Percentiles rank a stretch among this genome's conserved stretches.
Conservation (phyloP, 768 basidiomycete species). For the Macrolepiota albuminosa region DNA sequence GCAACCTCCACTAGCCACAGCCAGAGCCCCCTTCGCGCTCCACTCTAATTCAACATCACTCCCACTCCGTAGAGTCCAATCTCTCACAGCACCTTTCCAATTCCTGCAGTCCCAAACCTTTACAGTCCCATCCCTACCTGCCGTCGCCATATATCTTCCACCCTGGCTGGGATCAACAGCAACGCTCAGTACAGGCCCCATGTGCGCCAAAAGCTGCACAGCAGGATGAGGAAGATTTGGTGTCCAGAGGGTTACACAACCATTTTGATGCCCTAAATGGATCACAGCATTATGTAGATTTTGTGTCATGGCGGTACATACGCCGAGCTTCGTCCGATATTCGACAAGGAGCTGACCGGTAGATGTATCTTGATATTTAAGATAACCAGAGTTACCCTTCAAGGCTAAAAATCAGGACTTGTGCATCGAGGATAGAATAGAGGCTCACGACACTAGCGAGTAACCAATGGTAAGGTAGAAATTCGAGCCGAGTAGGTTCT, state of each 20-base stretch:
- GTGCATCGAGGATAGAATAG: neutral
- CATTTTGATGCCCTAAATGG: conserved; percentile 92
- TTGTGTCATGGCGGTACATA: conserved; percentile 82
- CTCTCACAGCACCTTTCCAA: conserved; percentile 85
- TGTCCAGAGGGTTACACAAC: conserved; percentile 94
- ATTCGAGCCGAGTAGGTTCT: conserved; percentile 87
- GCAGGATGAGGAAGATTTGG: conserved; percentile 91
- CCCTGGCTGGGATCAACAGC: conserved; percentile 81
- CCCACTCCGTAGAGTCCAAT: conserved; percentile 68
- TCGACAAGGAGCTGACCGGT: conserved; percentile 84
- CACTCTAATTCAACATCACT: conserved; percentile 67
- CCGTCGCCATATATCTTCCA: conserved; percentile 88
- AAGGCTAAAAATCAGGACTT: neutral
- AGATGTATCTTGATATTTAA: conserved; percentile 97
- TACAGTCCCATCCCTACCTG: conserved; percentile 82
- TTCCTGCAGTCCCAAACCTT: conserved; percentile 98
- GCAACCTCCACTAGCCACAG: conserved; percentile 75
- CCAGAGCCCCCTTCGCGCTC: conserved; percentile 81
- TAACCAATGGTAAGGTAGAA: conserved; percentile 94
- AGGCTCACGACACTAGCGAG: conserved; percentile 73
- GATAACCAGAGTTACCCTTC: conserved; percentile 82
- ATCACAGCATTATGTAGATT: conserved; percentile 93
- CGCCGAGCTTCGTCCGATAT: conserved; percentile 87
- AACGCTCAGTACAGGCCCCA: conserved; percentile 79
- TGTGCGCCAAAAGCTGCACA: conserved; percentile 86